Conservation (phyloP, 2,329 filamentous ascomycete species). For the Pseudopyricularia cyperi region DNA sequence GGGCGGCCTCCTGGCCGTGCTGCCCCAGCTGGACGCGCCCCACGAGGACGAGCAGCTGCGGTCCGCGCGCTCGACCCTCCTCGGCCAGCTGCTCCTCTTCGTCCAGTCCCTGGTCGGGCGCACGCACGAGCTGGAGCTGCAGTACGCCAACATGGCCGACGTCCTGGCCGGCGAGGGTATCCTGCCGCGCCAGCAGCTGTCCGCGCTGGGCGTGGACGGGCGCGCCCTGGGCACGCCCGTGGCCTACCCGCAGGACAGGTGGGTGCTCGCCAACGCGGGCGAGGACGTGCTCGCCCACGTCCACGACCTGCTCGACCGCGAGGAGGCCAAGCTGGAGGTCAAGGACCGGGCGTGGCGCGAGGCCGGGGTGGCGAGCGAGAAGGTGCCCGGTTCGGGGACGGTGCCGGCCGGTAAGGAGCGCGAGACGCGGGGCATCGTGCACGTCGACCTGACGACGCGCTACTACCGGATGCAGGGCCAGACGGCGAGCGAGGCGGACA, state of each 20-base stretch:
- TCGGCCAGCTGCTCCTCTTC: constrained; percentile 44
- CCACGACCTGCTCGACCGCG: constrained; percentile 31
- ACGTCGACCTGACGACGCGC: constrained; percentile 34
- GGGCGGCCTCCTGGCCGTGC: constrained; percentile 40
- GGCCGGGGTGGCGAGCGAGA: constrained; percentile 27
- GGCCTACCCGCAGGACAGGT: constrained; percentile 40
- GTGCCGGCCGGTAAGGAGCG: not conserved
- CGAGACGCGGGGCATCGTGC: constrained; percentile 27
- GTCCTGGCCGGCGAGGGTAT: constrained; percentile 34
- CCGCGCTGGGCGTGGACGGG: constrained; percentile 35
- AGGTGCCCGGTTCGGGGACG: constrained; percentile 17
- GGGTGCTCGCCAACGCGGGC: constrained; percentile 39
- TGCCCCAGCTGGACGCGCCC: constrained; percentile 28
- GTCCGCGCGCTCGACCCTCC: constrained; percentile 33
- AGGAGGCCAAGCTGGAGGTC: constrained; percentile 26
- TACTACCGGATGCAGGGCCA: constrained; percentile 32
- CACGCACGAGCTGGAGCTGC: constrained; percentile 43
- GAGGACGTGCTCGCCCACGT: constrained; percentile 35
- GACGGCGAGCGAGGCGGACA: not conserved
- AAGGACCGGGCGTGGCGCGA: constrained; percentile 19
- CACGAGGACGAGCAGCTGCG: constrained; percentile 17
- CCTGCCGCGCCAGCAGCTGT: constrained; percentile 37
- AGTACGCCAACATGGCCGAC: constrained; percentile 36
- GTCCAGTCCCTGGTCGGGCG: constrained; percentile 39
- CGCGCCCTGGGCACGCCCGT: constrained; percentile 38